Base-by-base conservation (phyloP, 371 early-diverging fungal genomes). In the Conidiobolus incongruus region DNA sequence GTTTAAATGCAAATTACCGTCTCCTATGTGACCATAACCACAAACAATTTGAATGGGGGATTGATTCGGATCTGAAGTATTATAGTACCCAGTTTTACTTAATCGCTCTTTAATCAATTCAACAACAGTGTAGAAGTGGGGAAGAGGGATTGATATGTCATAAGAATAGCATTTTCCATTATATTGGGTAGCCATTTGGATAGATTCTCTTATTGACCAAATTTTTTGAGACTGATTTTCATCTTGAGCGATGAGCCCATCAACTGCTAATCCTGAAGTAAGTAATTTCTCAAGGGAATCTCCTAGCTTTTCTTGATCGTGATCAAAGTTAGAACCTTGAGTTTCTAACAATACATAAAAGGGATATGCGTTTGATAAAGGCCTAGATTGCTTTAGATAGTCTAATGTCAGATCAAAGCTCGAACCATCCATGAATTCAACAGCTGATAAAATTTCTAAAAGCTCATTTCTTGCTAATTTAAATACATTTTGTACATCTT, bases 311-410 rank as follows among this genome's bases (percentile, higher is more conserved):
- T 74, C 83, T 38, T 81, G 75, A 50, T 96, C 92, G 52, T 94
- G 95, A 1, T 85, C 80, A 45, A 77, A 72, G 60, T 87, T 81
- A 33, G 83, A 81, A 0, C 96, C 95, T 41, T 72, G 72, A 4
- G 90, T 95, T 60, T 96, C 97, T 42, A 96, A 62, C 44, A 96
- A 63, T 4, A 91, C 79, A 49, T 88, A 87, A 59, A 91, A 96
- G 12, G 76, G 78, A 52, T 72, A 66, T 15, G 47, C 20, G 20
- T 63, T 62, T 26, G 66, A 55, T 48, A 85, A 68, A 0, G 80
- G 84, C 40, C 62, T 50, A 4, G 65, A 61, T 11, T 55, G 59
- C 45, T 55, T 59, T 26, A 60, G 60, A 40, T 89, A 80, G 31
- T 63, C 54, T 38, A 73, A 59, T 31, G 85, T 77, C 49, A 91